Conservation (phyloP, 2,329 filamentous ascomycete genomes). For the Hymenoscyphus linearis region DNA sequence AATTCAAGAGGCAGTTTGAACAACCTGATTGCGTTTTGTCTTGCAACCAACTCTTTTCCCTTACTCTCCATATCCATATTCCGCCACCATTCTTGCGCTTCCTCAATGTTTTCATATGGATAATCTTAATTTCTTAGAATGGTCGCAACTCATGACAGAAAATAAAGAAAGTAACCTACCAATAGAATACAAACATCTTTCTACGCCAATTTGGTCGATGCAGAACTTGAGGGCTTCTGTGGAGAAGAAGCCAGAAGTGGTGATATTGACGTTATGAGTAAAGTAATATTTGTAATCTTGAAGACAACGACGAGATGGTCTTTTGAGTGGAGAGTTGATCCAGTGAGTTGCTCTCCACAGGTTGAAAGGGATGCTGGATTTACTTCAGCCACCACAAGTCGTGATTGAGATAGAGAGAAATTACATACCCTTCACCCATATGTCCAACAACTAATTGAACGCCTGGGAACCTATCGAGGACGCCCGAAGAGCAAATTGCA, state of each 20-base stretch:
- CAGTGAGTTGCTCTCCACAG: slow-evolving; percentile 32
- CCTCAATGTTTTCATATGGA: slow-evolving; percentile 16
- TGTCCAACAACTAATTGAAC: slow-evolving; percentile 40
- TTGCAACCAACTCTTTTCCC: slow-evolving; percentile 13
- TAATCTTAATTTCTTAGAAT: slow-evolving; percentile 6
- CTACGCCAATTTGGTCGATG: slow-evolving; percentile 12
- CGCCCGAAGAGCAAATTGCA: slow-evolving; percentile 38
- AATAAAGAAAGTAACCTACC: slow-evolving; percentile 9
- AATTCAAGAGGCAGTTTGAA: slow-evolving; percentile 8
- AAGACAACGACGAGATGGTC: slow-evolving; percentile 5
- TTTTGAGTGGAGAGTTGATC: slow-evolving; percentile 14
- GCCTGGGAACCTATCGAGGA: slow-evolving; percentile 38
- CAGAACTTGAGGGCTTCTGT: slow-evolving; percentile 16
- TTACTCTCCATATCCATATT: slow-evolving; percentile 10
- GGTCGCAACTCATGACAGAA: background rate
- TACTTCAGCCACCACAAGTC: background rate
- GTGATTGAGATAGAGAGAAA: background rate
- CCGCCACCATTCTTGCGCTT: slow-evolving; percentile 19
- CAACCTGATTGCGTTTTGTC: slow-evolving; percentile 15
- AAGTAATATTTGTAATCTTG: slow-evolving; percentile 18
- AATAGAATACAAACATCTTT: slow-evolving; percentile 15
- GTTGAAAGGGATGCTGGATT: slow-evolving; percentile 39
- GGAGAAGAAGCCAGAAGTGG: slow-evolving; percentile 15
- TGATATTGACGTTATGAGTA: slow-evolving; percentile 16
- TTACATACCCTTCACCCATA: slow-evolving; percentile 36